These are phyloP conservation scores for Pseudisothecium myosuroides DNA, from an alignment of 225 moss, liverwort and hornwort species.

Conservation along the genomic window DNA sequence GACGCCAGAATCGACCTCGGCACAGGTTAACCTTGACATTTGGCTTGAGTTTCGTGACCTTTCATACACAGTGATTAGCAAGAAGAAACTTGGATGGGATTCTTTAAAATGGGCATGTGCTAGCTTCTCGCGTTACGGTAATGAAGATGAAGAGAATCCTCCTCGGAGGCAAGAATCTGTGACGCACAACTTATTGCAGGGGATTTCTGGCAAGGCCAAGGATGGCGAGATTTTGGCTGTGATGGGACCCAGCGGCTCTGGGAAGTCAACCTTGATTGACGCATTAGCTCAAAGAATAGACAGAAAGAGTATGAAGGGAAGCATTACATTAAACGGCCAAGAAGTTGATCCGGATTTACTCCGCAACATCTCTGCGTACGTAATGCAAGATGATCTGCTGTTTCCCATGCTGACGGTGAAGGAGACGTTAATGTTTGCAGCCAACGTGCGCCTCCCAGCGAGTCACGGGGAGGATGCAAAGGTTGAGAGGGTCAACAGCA, in stretches of 20 bases:
- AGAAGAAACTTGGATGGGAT: conserved; percentile 16
- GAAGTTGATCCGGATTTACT: conserved; percentile 49
- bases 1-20: not conserved
- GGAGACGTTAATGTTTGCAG: conserved; percentile 84
- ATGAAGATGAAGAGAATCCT: not conserved
- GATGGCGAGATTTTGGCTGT: conserved; percentile 87
- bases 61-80: conserved; percentile 52
- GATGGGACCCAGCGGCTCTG: conserved; percentile 92
- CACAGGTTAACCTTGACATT: conserved; percentile 18
- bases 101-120: not conserved
- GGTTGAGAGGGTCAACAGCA: conserved; percentile 45
- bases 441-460: conserved; percentile 61
- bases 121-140: not conserved
- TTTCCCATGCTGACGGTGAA: conserved; percentile 85
- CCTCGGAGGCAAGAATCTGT: not conserved
- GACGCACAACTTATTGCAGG: conserved; percentile 34
- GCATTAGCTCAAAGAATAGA: conserved; percentile 84
- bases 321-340: conserved; percentile 73
- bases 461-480: conserved; percentile 59
- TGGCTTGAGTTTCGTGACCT: conserved; percentile 75
- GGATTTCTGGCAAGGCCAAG: conserved; percentile 61
- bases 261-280: conserved; percentile 87
- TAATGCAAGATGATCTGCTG: conserved; percentile 89
- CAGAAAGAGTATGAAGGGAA: conserved; percentile 51
- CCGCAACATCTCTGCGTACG: conserved; percentile 58